Conservation (phyloP, 352 stramenopile species). For the Phytophthora hybrid region DNA sequence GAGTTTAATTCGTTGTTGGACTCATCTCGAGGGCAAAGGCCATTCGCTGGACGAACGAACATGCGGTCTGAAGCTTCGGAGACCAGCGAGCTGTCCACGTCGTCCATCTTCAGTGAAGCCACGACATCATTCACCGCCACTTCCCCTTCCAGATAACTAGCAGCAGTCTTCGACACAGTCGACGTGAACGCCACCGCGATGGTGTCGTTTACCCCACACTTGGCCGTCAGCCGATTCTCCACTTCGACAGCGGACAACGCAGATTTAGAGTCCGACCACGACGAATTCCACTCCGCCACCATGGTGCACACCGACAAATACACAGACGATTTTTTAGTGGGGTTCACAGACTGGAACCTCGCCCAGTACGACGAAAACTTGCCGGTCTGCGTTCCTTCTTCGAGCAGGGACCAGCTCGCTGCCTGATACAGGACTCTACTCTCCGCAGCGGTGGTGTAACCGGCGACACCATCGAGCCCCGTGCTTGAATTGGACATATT, state of each 20-base stretch:
- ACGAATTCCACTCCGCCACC: conserved; percentile 39
- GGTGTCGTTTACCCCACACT: conserved; percentile 36
- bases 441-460: conserved; percentile 13
- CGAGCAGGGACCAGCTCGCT: conserved; percentile 26
- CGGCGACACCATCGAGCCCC: conserved; percentile 13
- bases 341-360: conserved; percentile 34
- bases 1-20: conserved; percentile 6
- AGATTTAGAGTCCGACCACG: conserved; percentile 19
- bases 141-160: conserved; percentile 30
- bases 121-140: conserved; percentile 21
- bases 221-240: conserved; percentile 18
- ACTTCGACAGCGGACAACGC: conserved; percentile 25
- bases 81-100: conserved; percentile 19
- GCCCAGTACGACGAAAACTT: conserved; percentile 37
- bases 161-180: conserved; percentile 17
- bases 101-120: conserved; percentile 27
- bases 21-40: conserved; percentile 40
- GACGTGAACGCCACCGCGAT: conserved; percentile 45
- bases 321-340: background rate
- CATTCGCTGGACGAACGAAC: conserved; percentile 37
- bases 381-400: conserved; percentile 25
- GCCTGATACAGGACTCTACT: conserved; percentile 28
- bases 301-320: conserved; percentile 32
- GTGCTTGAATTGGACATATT: conserved; percentile 17
- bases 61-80: conserved; percentile 32